Percentiles rank a stretch among this genome's conserved stretches.
phyloP scores from a whole-genome alignment of 23 red algal species.

The Gracilaria gracilis region DNA sequence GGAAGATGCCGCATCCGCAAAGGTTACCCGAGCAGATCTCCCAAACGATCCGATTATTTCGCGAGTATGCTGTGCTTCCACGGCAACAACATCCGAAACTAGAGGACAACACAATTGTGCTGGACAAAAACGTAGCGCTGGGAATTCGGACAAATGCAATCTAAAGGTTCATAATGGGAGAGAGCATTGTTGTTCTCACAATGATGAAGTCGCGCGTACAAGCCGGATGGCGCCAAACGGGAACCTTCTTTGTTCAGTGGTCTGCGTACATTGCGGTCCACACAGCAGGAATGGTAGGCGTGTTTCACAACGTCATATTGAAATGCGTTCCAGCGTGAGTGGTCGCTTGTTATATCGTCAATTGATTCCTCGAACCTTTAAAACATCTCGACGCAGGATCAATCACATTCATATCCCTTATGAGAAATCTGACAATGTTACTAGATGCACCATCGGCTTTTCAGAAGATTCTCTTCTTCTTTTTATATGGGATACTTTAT shows the following conservation, averaged over 20 bases:
- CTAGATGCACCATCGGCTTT: slow-evolving; percentile 43
- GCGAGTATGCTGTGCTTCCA: neutral
- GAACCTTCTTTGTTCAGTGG: slow-evolving; percentile 54
- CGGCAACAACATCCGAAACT: neutral
- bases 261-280: slow-evolving; percentile 17
- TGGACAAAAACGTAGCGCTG: too few species aligned
- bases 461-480: slow-evolving; percentile 64
- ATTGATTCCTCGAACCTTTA: neutral
- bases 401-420: slow-evolving; percentile 16
- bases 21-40: slow-evolving; percentile 54
- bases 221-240: slow-evolving; percentile 66
- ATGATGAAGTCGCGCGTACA: slow-evolving; percentile 21
- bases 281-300: neutral
- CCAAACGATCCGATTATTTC: slow-evolving; percentile 45
- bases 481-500: slow-evolving; percentile 57
- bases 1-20: slow-evolving; percentile 39
- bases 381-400: neutral
- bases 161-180: neutral
- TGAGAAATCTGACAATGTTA: slow-evolving; percentile 60
- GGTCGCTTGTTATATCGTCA: slow-evolving; percentile 54
- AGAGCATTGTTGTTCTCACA: neutral
- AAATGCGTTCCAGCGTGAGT: slow-evolving; percentile 63
- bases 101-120: too few species aligned
- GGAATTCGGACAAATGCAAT: too few species aligned
- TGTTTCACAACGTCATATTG: slow-evolving; percentile 33